Conservation (phyloP, 2,329 filamentous ascomycete genomes). For the Claviceps monticola region DNA sequence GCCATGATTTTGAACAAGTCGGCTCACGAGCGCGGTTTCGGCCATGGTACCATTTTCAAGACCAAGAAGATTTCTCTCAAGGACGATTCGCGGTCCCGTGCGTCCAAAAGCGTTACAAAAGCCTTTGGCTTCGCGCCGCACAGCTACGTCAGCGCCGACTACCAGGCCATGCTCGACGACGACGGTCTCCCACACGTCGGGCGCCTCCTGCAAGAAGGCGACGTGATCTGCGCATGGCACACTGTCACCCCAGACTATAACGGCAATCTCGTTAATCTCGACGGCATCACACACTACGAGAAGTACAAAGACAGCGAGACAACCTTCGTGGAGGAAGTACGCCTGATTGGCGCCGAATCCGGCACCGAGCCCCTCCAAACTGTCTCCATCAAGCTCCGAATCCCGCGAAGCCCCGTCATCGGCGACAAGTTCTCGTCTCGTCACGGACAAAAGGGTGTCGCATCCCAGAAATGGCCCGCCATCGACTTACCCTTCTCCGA, state of each 20-base stretch:
- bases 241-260: conserved; percentile 69
- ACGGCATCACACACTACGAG: conserved; percentile 74
- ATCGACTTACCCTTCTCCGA: conserved; percentile 95
- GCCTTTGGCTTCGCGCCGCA: conserved; percentile 85
- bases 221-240: conserved; percentile 80
- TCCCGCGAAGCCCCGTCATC: conserved; percentile 82
- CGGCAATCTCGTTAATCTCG: conserved; percentile 69
- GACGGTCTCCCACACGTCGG: conserved; percentile 81
- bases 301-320: conserved; percentile 89
- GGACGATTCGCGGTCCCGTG: conserved; percentile 57
- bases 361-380: conserved; percentile 75
- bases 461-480: conserved; percentile 87
- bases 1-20: conserved; percentile 99
- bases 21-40: conserved; percentile 88
- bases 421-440: conserved; percentile 99
- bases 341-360: conserved; percentile 73
- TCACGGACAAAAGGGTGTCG: conserved; percentile 96
- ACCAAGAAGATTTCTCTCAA: conserved; percentile 83
- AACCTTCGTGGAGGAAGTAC: conserved; percentile 84
- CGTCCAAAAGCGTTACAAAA: conserved; percentile 57
- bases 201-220: conserved; percentile 62
- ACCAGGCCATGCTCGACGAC: conserved; percentile 62
- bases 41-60: conserved; percentile 94
- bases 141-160: conserved; percentile 54
- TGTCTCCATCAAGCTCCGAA: conserved; percentile 82